These are phyloP conservation scores for Flaveria floridana DNA, from an alignment of 140 eudicot genomes.

Conservation along the genomic window DNA sequence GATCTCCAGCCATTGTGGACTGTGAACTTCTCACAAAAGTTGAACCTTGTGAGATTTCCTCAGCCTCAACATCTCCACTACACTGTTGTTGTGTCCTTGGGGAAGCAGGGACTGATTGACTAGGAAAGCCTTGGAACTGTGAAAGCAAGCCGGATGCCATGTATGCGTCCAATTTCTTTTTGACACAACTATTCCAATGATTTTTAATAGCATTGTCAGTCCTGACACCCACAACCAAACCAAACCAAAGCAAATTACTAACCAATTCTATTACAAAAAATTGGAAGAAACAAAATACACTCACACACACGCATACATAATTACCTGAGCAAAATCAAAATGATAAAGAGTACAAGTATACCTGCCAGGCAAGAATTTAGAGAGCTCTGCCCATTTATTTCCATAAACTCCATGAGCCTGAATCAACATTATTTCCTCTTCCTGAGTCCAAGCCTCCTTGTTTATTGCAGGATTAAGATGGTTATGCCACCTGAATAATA, in stretches of 20 bases:
- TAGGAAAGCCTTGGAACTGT: constrained; percentile 54
- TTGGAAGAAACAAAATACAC: not conserved
- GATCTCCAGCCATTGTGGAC: constrained; percentile 40
- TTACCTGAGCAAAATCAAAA: not conserved
- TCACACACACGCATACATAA: not conserved
- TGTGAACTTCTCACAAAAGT: constrained; percentile 51
- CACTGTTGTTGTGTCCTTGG: constrained; percentile 53
- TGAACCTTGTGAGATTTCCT: constrained; percentile 63
- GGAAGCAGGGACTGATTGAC: constrained; percentile 52
- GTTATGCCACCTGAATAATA: constrained; percentile 74
- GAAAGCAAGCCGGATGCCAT: constrained; percentile 61
- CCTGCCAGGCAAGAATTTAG: constrained; percentile 91
- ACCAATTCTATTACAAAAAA: not conserved
- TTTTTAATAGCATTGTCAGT: constrained; percentile 84
- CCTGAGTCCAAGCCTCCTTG: constrained; percentile 90
- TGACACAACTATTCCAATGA: constrained; percentile 93
- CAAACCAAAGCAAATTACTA: not conserved
- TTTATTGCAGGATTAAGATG: constrained; percentile 75
- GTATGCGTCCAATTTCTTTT: constrained; percentile 73
- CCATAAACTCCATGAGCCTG: constrained; percentile 71
- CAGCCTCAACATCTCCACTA: constrained; percentile 63
- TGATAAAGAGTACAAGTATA: constrained; percentile 19
- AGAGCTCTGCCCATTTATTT: constrained; percentile 92
- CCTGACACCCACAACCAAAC: constrained; percentile 38
- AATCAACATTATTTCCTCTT: constrained; percentile 68